These are phyloP conservation scores for Acrocalymma vagum DNA, from an alignment of 2,329 filamentous ascomycete species.

Conservation along the genomic window DNA sequence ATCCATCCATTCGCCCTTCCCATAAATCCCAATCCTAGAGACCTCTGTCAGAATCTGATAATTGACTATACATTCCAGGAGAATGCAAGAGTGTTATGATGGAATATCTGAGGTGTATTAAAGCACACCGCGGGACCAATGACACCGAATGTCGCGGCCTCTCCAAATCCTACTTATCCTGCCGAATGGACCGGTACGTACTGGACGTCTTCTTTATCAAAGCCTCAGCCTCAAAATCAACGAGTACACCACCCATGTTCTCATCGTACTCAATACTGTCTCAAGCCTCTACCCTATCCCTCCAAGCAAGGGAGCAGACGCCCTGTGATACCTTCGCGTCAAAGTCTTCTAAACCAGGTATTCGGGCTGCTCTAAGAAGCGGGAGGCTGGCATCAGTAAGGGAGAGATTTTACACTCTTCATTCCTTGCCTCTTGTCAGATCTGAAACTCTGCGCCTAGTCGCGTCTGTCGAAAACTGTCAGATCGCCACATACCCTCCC, in stretches of 20 bases:
- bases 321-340: slow-evolving; percentile 43
- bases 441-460: slow-evolving; percentile 31
- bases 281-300: slow-evolving; percentile 10
- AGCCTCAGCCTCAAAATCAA: too few relatives aligned
- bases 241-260: slow-evolving; percentile 14
- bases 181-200: slow-evolving; percentile 91
- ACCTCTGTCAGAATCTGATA: neutral
- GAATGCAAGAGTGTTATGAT: slow-evolving; percentile 94
- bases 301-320: slow-evolving; percentile 28
- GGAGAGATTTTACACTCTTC: slow-evolving; percentile 26
- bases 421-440: slow-evolving; percentile 33
- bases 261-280: slow-evolving; percentile 7
- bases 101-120: slow-evolving; percentile 86
- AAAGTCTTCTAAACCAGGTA: slow-evolving; percentile 37
- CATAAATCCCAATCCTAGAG: neutral
- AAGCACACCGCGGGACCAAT: slow-evolving; percentile 83
- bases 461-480: slow-evolving; percentile 27
- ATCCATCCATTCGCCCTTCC: slow-evolving; percentile 4
- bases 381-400: slow-evolving; percentile 27
- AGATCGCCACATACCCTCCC: slow-evolving; percentile 26
- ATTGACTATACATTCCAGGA: slow-evolving; percentile 61
- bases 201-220: slow-evolving; percentile 20
- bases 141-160: slow-evolving; percentile 84
- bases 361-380: slow-evolving; percentile 22
- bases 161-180: slow-evolving; percentile 88